These are phyloP conservation scores for Arabidopsis arenosa DNA, from an alignment of 345 rosid species.

Conservation along the genomic window DNA sequence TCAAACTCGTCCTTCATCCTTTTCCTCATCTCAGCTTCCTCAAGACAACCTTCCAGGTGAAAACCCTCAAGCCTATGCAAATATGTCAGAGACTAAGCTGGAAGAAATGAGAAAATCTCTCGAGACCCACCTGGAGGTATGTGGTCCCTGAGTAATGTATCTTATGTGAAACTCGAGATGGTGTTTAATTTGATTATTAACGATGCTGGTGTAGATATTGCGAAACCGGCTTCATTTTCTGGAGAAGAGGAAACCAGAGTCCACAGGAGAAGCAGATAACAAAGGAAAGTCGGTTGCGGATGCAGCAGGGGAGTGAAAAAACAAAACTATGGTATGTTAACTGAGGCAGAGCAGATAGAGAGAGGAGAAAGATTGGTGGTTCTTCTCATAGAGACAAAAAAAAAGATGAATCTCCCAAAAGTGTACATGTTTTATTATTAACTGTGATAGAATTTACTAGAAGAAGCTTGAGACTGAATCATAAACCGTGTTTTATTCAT, in stretches of 20 bases:
- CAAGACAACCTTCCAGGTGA: conserved; percentile 27
- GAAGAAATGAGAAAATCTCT: conserved; percentile 67
- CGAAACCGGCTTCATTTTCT: conserved; percentile 35
- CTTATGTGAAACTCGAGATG: conserved; percentile 6
- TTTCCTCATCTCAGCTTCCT: conserved; percentile 17
- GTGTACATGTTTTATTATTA: conserved; percentile 32
- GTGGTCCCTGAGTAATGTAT: conserved; percentile 8
- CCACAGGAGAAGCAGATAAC: conserved; percentile 22
- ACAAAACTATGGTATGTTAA: not conserved
- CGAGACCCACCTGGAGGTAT: conserved; percentile 74
- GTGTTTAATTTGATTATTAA: not conserved
- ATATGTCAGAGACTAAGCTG: conserved; percentile 47
- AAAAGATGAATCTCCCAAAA: conserved; percentile 12
- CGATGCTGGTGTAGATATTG: conserved; percentile 33
- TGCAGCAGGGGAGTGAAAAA: conserved; percentile 10
- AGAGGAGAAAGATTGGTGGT: conserved; percentile 7
- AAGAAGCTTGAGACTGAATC: conserved; percentile 25
- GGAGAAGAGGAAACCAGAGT: conserved; percentile 38
- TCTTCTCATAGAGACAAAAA: conserved; percentile 10
- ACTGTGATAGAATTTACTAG: conserved; percentile 26
- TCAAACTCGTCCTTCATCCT: conserved; percentile 9
- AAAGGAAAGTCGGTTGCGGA: conserved; percentile 37
- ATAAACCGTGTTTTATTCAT: not conserved
- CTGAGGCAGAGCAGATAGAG: conserved; percentile 22
- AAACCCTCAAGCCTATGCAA: conserved; percentile 26